Evolutionary conservation across 2,329 filamentous ascomycete genomes (phyloP).

Genomic region (Fusarium pilosicola): DNA sequence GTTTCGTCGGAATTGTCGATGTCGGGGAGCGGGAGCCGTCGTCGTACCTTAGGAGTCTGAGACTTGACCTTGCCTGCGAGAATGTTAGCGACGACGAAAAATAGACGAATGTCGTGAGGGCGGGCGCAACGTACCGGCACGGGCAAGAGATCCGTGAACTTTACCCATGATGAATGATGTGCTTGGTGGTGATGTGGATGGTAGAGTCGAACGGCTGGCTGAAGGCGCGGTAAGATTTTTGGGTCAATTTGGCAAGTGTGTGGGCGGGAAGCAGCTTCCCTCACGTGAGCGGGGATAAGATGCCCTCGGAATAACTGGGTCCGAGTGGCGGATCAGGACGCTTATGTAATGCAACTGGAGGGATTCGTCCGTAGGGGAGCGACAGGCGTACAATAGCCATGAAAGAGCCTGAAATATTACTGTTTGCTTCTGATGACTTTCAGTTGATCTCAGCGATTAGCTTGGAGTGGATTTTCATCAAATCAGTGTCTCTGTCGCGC

Average conservation of each 20-base stretch:
- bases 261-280: constrained; percentile 45
- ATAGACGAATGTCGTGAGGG: constrained; percentile 12
- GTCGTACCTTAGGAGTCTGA: constrained; percentile 87
- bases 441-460: fast-evolving
- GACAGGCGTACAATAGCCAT: too few species aligned
- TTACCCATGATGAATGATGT: constrained; percentile 79
- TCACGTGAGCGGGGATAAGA: constrained; percentile 51
- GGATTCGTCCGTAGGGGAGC: neutral
- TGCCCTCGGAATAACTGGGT: constrained; percentile 50
- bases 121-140: constrained; percentile 67
- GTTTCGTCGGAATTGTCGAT: constrained; percentile 39
- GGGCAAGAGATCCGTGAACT: constrained; percentile 92
- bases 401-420: neutral
- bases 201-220: constrained; percentile 44
- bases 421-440: neutral
- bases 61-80: constrained; percentile 97
- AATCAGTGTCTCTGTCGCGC: fast-evolving
- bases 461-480: fast-evolving
- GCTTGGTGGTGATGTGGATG: constrained; percentile 51
- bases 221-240: constrained; percentile 46
- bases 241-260: constrained; percentile 53
- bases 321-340: constrained; percentile 11
- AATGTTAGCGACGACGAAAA: constrained; percentile 55
- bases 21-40: constrained; percentile 27
- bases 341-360: constrained; percentile 11